Conservation (phyloP, 148 eudicot species). For the Chenopodium album region DNA sequence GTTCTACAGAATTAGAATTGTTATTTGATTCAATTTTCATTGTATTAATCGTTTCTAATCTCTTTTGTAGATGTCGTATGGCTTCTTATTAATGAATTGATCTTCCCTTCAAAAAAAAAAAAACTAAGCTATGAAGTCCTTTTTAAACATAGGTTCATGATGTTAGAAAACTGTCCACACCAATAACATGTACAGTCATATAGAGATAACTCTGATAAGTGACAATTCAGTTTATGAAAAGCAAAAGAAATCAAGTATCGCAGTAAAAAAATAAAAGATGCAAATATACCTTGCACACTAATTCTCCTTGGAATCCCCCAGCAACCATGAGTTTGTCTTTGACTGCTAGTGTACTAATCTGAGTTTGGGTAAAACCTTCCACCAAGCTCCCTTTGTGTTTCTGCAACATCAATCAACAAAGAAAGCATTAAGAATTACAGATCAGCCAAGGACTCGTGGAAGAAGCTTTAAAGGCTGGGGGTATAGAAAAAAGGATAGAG, state of each 20-base stretch:
- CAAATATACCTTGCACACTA: constrained; percentile 70
- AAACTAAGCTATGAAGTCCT: neutral
- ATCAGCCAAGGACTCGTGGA: constrained; percentile 2
- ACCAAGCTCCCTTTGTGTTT: constrained; percentile 69
- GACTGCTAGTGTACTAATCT: constrained; percentile 82
- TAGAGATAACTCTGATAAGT: neutral
- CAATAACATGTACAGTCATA: neutral
- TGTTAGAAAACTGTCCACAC: neutral
- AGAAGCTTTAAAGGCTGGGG: neutral
- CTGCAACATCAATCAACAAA: constrained; percentile 36
- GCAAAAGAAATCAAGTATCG: neutral
- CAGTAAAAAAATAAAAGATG: neutral
- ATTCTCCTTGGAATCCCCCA: constrained; percentile 96
- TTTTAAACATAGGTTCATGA: neutral
- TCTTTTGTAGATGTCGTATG: no score
- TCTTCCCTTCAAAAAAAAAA: neutral
- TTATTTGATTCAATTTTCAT: no score
- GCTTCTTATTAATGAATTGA: no score
- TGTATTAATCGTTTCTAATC: no score
- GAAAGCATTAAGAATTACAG: constrained; percentile 9
- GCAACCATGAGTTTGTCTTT: constrained; percentile 71
- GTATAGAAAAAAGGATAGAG: neutral
- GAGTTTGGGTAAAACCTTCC: constrained; percentile 88
- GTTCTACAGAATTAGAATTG: no score
- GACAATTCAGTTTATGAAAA: neutral